These are phyloP conservation scores for Lanmaoa rubissima DNA, from an alignment of 768 basidiomycete genomes.

Conservation along the genomic window DNA sequence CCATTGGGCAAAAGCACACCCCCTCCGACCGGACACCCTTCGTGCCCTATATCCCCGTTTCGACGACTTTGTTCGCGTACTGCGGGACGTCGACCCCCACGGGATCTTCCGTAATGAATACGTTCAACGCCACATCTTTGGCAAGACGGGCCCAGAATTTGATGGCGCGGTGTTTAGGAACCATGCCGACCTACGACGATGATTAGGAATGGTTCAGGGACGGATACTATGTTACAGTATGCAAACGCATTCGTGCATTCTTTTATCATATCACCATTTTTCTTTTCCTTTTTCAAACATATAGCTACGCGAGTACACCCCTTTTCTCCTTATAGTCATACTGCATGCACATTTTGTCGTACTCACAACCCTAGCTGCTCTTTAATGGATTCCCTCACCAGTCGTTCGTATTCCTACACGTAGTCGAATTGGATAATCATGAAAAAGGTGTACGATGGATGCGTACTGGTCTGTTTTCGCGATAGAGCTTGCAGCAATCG, in stretches of 20 bases:
- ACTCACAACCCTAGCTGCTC: conserved; percentile 77
- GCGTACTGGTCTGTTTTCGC: conserved; percentile 71
- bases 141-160: conserved; percentile 42
- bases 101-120: conserved; percentile 89
- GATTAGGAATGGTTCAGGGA: background rate
- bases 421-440: conserved; percentile 1
- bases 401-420: conserved; percentile 78
- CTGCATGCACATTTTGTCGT: conserved; percentile 7
- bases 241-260: background rate
- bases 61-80: conserved; percentile 67
- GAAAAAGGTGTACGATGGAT: background rate
- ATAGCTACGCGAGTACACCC: conserved; percentile 10
- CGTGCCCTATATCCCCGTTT: conserved; percentile 77
- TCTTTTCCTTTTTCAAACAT: background rate
- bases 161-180: conserved; percentile 49
- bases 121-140: conserved; percentile 82
- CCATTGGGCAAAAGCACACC: conserved; percentile 96
- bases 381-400: conserved; percentile 78
- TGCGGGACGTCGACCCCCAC: conserved; percentile 67
- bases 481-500: conserved; percentile 94
- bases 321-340: conserved; percentile 16
- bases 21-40: conserved; percentile 60
- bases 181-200: conserved; percentile 10
- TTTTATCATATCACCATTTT: background rate
- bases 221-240: background rate